Evolutionary conservation across 2,329 filamentous ascomycete species (phyloP), one percentile per base, ranked within the genome.

Genomic region (Pseudogymnoascus sp.): DNA sequence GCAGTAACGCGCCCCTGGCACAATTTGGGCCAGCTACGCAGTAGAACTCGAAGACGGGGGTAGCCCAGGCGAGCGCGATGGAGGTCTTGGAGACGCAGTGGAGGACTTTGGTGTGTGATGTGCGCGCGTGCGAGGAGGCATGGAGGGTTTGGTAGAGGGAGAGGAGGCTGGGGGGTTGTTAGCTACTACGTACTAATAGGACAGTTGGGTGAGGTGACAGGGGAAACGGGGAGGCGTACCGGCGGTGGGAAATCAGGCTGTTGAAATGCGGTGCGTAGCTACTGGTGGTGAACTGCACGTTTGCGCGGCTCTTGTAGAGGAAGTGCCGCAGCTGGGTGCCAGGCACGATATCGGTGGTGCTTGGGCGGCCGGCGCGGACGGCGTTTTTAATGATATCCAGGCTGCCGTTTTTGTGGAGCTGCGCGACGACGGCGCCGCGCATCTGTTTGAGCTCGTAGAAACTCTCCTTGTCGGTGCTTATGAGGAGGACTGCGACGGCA

Each of bases 201-300:
- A 5, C 4, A 33, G 31, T 33, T 28, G 59, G 5, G 21, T 7
- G 6, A 7, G 59, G 64, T 18, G 18, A 18, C 18, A 18, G 45
- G 65, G 45, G 65, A 64, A 55, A 59, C 62, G 37, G 43, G 41
- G 40, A 31, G 69, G 75, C 67, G 64, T 74, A 85, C 76, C 86
- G 84, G 72, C 91, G 81, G 60, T 85, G 82, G 43, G 85, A 81
- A 55, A 90, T 77, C 3, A 83, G 73, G 2, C 72, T 79, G 23
- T 74, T 75, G 70, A 95, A 95, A 63, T 87, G 79, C 0, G 90
- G 88, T 8, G 85, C 81, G 65, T 91, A 88, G 0, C 90, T 87
- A 1, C 93, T 89, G 91, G 96, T 96, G 68, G 86, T 89, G 75
- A 97, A 99, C 74, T 99, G 96, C 28, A 99, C 95, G 69, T 99